Percentiles rank a stretch among this genome's conserved stretches.
Conservation (phyloP, 257 asterid genomes). For the Linderniella brevidens region DNA sequence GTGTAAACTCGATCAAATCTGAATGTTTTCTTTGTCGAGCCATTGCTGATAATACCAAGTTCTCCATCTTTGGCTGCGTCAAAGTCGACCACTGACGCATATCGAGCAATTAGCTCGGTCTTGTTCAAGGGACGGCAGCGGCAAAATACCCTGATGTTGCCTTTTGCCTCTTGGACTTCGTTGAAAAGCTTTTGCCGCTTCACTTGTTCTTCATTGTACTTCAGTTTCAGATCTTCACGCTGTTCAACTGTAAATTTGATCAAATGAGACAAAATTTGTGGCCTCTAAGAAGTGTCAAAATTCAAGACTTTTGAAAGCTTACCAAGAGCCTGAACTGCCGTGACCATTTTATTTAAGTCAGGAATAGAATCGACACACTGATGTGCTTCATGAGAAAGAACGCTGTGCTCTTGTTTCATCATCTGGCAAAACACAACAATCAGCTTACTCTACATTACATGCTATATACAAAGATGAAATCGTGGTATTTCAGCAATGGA, state of each 20-base stretch:
- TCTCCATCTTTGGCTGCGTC: constrained; percentile 93
- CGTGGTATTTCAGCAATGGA: background rate
- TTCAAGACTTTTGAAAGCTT: constrained; percentile 13
- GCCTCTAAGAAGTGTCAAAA: constrained; percentile 2
- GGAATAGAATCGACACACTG: constrained; percentile 80
- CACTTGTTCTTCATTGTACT: constrained; percentile 82
- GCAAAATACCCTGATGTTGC: constrained; percentile 92
- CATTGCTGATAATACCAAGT: constrained; percentile 45
- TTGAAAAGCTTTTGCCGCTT: constrained; percentile 80
- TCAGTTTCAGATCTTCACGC: constrained; percentile 84
- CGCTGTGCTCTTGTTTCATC: constrained; percentile 71
- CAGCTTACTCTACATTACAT: constrained; percentile 1
- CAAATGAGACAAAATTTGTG: constrained; percentile 7
- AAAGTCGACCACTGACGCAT: constrained; percentile 64
- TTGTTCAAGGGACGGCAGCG: constrained; percentile 96
- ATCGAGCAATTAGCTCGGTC: constrained; percentile 40
- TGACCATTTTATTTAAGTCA: constrained; percentile 71
- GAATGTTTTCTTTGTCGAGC: constrained; percentile 49
- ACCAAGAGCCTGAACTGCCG: constrained; percentile 89
- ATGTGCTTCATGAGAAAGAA: constrained; percentile 81
- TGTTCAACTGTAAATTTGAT: constrained; percentile 54
- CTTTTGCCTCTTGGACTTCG: constrained; percentile 93
- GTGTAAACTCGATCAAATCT: constrained; percentile 86
- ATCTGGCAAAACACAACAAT: constrained; percentile 21
- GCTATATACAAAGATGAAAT: constrained; percentile 2